Percentiles rank a stretch among this genome's conserved stretches.
These are phyloP conservation scores for Hemileccinum impolitum DNA, from an alignment of 768 basidiomycete species.

Conservation along the genomic window DNA sequence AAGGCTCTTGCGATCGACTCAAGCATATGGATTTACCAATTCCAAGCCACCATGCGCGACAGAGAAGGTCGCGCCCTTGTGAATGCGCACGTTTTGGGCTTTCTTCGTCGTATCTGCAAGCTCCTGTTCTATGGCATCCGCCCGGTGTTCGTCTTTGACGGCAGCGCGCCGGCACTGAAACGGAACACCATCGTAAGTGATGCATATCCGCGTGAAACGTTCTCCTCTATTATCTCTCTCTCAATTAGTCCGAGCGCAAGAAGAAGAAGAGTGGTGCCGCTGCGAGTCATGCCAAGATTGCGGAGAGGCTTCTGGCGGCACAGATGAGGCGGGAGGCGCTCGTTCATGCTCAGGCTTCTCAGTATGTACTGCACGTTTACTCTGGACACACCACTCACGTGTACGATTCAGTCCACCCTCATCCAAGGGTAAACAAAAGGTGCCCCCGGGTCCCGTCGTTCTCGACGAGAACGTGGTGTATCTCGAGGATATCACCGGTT, in stretches of 20 bases:
- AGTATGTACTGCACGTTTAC: conserved; percentile 33
- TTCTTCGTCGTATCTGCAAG: conserved; percentile 87
- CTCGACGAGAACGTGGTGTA: conserved; percentile 79
- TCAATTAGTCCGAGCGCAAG: conserved; percentile 72
- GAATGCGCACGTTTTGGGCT: conserved; percentile 93
- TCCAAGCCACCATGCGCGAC: conserved; percentile 98
- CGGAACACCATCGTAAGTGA: conserved; percentile 76
- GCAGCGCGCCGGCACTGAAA: conserved; percentile 90
- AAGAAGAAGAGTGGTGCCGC: conserved; percentile 91
- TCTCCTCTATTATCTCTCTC: conserved; percentile 7
- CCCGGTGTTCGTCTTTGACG: conserved; percentile 98
- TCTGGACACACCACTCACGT: not conserved
- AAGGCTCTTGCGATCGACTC: conserved; percentile 96
- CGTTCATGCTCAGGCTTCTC: conserved; percentile 47
- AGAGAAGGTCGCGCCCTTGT: conserved; percentile 88
- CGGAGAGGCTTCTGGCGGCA: conserved; percentile 89
- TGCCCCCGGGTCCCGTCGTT: conserved; percentile 41
- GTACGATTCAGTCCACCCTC: conserved; percentile 17
- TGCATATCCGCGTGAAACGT: not conserved
- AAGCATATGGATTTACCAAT: conserved; percentile 99
- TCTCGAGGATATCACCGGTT: conserved; percentile 76
- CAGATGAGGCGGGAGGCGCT: conserved; percentile 90
- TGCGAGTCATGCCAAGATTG: conserved; percentile 78
- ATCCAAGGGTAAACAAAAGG: conserved; percentile 46
- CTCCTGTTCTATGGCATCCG: conserved; percentile 96